Base-by-base conservation (phyloP, 2,329 filamentous ascomycete genomes). In the Diaporthe ampelina region DNA sequence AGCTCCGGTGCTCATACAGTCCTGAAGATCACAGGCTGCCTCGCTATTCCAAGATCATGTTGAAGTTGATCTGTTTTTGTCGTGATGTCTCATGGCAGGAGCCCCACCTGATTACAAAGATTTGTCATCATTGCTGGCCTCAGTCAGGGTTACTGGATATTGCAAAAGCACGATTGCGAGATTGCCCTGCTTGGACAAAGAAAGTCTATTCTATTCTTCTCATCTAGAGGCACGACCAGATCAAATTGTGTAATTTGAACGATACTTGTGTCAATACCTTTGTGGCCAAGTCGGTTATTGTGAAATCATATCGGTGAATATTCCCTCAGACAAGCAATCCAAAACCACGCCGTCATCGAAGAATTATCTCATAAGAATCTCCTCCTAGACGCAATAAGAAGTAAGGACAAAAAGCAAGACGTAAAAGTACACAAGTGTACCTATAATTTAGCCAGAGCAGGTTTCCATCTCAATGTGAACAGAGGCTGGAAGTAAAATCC, bases 61-160 rank as follows among this genome's bases (percentile, higher is more conserved):
- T 50, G 29, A 61, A 61, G 13, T 43, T 15, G 26, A 21, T 10
- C 21, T 52, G 45, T 19, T 21, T 37, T 9, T 19, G 7, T 29
- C 43, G 7, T 10, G 21, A 24, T 21, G 63, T 54, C 45, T 54
- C 15, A 26, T 13, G 21, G 45, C 32, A 52, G 37, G 29, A 32
- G 63, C 63, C 45, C 45, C 63, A 52, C 63, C 45, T 52, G 63
- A 67, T 52, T 37, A 52, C 63, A 40, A 67, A 52, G 13, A 37
- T 52, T 52, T 52, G 29, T 67, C 63, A 67, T 52, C 45, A 40
- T 67, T 24, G 11, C 21, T 67, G 26, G n/a, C 19, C 29, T 43
- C 43, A 9, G 7, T 52, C 15, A 29, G 29, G 32, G 13, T 40
- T 40, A 4, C 45, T 32, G 32, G 17, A 40, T 15, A 29, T 13